Evolutionary conservation across 2,329 filamentous ascomycete genomes (phyloP), one percentile per base, ranked within the genome.

Genomic region (Leptoxyphium fumago): DNA sequence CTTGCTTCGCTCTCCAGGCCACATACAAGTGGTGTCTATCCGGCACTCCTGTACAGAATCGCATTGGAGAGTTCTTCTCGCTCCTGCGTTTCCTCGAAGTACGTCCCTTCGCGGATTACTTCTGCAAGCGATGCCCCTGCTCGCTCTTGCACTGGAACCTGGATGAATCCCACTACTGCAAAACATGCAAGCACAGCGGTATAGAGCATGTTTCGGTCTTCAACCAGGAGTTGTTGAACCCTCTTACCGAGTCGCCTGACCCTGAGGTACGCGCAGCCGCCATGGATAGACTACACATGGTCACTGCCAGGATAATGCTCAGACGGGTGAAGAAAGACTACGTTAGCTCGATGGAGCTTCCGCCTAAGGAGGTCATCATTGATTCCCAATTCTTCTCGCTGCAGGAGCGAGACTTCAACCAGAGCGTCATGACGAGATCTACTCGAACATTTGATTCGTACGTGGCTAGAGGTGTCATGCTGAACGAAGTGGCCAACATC

Each of bases 401-500:
- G 54, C 86, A 89, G 38, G 91, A 98, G 64, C 87, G 88, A 43
- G 91, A 98, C 61, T 93, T 98, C 60, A 93, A 89, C 29, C 78
- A 78, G 45, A 94, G 86, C 55, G 94, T 98, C 69, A 98, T 96
- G 86, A 85, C 80, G 13, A 94, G 84, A 58, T 82, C 84, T 7
- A 77, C 81, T 46, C 82, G 91, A 48, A 80, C 87, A 55, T 98
- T 96, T 52, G 85, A 96, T 58, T 96, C 88, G 0, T 98, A 96
- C 52, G 91, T 96, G 32, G 82, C 86, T 14, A 84, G 87, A 50
- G 88, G 87, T 67, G 89, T 96, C 15, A 78, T 98, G 64, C 74
- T 98, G 42, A 72, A 96, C 70, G 94, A 95, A 60, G 96, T 96
- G 54, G 91, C 91, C 67, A 98, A 98, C 61, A 96, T 98, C 51